Conservation (phyloP, 371 early-diverging fungal genomes). For the Zancudomyces culisetae region DNA sequence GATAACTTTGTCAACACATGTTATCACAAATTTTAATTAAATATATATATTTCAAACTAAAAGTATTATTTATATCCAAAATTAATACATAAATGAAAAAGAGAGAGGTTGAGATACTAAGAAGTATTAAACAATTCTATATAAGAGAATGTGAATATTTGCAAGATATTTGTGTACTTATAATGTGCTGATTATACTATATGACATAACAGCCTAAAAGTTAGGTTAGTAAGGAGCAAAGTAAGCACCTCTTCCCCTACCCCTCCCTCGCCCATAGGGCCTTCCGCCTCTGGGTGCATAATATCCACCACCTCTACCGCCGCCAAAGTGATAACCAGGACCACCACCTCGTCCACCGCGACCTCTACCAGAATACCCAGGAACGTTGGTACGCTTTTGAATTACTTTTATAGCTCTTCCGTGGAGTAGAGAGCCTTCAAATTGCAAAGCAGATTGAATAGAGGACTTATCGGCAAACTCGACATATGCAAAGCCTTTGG, state of each 20-base stretch:
- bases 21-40: too few relatives aligned
- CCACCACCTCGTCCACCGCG: slow-evolving; percentile 61
- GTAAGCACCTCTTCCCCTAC: slow-evolving; percentile 1
- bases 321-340: slow-evolving; percentile 25
- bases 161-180: too few relatives aligned
- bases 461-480: slow-evolving; percentile 80
- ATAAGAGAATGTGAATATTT: too few relatives aligned
- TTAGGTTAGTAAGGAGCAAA: not conserved
- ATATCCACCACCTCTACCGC: not conserved
- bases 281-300: not conserved
- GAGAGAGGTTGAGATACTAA: too few relatives aligned
- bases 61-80: too few relatives aligned
- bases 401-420: slow-evolving; percentile 74
- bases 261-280: not conserved
- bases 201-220: too few relatives aligned
- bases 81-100: too few relatives aligned
- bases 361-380: slow-evolving; percentile 52
- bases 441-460: slow-evolving; percentile 68
- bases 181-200: too few relatives aligned
- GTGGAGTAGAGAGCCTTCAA: slow-evolving; percentile 78
- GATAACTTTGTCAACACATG: too few relatives aligned
- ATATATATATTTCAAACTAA: too few relatives aligned
- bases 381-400: slow-evolving; percentile 92
- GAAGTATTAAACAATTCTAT: too few relatives aligned
- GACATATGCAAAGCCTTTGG: slow-evolving; percentile 95